Base-by-base conservation (phyloP, 2,329 filamentous ascomycete species). In the Diaporthe eres region DNA sequence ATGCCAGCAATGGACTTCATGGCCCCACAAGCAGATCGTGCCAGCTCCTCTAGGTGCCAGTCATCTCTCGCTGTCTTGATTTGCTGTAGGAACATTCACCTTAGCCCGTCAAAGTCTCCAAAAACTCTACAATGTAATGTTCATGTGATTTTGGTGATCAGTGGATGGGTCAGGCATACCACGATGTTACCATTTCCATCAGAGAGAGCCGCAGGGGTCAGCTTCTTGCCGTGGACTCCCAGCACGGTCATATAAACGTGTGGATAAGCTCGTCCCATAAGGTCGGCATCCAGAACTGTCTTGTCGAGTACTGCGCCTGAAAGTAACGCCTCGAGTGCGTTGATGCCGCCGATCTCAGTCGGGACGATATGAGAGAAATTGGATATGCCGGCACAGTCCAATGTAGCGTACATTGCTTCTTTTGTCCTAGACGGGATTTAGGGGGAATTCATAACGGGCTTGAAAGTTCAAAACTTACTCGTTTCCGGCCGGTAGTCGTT, bases 1-100 rank as follows among this genome's bases (percentile, higher is more conserved):
- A 70, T 70, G 3, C 65, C 65, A 2, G 65, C 65, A 13, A 70
- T 70, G 34, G 65, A 70, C 34, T 70, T 70, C 65, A 70, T 70
- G 8, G 47, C 49, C 5, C 65, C 65, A 15, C 65, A 70, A 42
- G 65, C 49, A 25, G 34, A 15, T 13, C 65, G 65, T 2, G 65
- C 65, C 49, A 55, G 22, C 12, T 25, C n/a, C 34, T 70, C 65
- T 5, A 70, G 15, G 6, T 70, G 34, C 65, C 65, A 70, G 37
- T 70, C 65, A 3, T 70, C 65, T 15, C 6, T 28, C 5, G 65
- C 47, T 1, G 49, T 5, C 12, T 55, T 13, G 0, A 70, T 70
- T 42, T 31, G 34, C 65, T 70, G 34, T 9, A 42, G 4, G 25
- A 25, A 25, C 25, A n/a, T n/a, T n/a, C n/a, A n/a, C n/a, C n/a